Percentiles rank a stretch among this genome's conserved stretches.
These are phyloP conservation scores for Lentinula novae-zelandiae DNA, from an alignment of 1,284 basidiomycete species.

Conservation along the genomic window DNA sequence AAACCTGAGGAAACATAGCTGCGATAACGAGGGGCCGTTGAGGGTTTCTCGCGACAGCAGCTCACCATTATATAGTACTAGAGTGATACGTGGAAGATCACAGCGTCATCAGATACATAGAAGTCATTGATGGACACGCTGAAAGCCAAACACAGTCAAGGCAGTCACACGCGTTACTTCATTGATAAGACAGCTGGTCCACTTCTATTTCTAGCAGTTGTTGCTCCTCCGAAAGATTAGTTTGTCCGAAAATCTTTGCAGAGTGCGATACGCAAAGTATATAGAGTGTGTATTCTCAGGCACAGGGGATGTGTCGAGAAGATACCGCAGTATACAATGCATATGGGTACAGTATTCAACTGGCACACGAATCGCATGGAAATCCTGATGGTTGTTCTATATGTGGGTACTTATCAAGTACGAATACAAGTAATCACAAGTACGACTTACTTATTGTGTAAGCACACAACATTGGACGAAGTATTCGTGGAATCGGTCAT, in stretches of 20 bases:
- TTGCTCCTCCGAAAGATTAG: background rate
- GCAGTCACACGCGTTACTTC: background rate
- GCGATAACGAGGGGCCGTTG: background rate
- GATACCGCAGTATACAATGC: background rate
- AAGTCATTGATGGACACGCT: background rate
- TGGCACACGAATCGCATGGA: background rate
- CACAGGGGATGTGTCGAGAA: background rate
- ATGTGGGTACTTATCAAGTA: background rate
- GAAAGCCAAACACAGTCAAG: background rate
- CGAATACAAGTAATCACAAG: background rate
- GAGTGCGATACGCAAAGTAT: background rate
- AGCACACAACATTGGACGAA: slow-evolving; percentile 70
- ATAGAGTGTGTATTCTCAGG: background rate
- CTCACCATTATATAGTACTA: background rate
- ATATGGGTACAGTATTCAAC: background rate
- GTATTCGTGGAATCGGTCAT: slow-evolving; percentile 87
- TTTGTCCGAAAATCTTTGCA: background rate
- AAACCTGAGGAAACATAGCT: background rate
- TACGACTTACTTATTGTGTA: background rate
- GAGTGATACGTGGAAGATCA: background rate
- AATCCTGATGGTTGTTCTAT: slow-evolving; percentile 7
- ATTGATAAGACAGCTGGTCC: background rate
- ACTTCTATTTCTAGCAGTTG: background rate
- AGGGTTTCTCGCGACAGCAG: background rate
- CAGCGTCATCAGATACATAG: background rate